Conservation (phyloP, 495 filamentous ascomycete species). For the Penicillium cosmopolitanum region DNA sequence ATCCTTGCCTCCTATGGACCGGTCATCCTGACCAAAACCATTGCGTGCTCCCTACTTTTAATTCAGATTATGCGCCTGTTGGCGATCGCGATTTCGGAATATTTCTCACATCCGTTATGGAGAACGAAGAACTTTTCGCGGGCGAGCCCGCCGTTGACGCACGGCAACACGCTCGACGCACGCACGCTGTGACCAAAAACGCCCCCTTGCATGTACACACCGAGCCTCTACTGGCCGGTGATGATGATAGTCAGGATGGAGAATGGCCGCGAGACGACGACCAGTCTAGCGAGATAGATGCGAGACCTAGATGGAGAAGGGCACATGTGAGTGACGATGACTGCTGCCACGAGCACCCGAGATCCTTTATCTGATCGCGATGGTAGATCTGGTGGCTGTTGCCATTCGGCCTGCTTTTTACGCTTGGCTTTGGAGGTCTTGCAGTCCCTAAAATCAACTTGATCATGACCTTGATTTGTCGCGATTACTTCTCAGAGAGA, state of each 20-base stretch:
- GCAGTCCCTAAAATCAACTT: conserved; percentile 80
- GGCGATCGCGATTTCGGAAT: not conserved
- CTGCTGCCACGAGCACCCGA: not conserved
- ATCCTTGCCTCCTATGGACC: not conserved
- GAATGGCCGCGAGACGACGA: conserved; percentile 14
- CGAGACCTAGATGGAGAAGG: conserved; percentile 26
- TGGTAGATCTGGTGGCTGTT: conserved; percentile 82
- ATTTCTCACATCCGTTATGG: conserved; percentile 19
- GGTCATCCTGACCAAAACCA: conserved; percentile 15
- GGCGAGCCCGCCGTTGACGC: conserved; percentile 25
- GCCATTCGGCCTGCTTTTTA: conserved; percentile 73
- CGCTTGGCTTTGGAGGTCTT: conserved; percentile 81
- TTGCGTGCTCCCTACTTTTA: conserved; percentile 4
- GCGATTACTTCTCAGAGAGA: conserved; percentile 71
- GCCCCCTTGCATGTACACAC: conserved; percentile 18
- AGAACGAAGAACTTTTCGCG: conserved; percentile 34
- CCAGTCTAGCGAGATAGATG: conserved; percentile 8
- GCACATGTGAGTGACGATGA: conserved; percentile 27
- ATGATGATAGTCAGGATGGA: conserved; percentile 16
- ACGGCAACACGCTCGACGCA: conserved; percentile 13
- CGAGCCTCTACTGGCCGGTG: conserved; percentile 19
- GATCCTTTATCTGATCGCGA: conserved; percentile 12
- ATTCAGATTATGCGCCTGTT: conserved; percentile 7
- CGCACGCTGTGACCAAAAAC: conserved; percentile 8
- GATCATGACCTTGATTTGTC: conserved; percentile 79